A percentile compares a stretch with the other conserved stretches of the same genome.
phyloP scores from a whole-genome alignment of 2,329 filamentous ascomycete species.

The Diaporthe vexans region DNA sequence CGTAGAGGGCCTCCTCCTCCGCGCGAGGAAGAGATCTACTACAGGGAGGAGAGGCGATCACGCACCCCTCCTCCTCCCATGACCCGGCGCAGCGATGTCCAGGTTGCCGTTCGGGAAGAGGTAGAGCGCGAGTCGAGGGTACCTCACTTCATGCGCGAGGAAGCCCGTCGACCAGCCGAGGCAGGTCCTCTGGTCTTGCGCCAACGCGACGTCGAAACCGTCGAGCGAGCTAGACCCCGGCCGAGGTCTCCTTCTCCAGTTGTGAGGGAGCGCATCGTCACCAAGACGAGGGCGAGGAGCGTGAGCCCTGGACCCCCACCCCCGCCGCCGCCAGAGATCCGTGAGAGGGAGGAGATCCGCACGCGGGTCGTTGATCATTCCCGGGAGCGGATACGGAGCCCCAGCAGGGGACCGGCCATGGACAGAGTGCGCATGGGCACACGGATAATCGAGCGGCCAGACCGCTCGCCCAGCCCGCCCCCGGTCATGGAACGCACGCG shows the following conservation, averaged over 20 bases:
- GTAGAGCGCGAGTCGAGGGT: conserved; percentile 59
- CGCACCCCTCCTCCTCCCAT: conserved; percentile 37
- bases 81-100: conserved; percentile 48
- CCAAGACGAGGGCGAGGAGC: conserved; percentile 57
- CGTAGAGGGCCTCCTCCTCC: conserved; percentile 35
- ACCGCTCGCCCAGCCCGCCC: conserved; percentile 56
- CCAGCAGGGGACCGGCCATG: conserved; percentile 40
- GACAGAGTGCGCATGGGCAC: conserved; percentile 47
- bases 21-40: conserved; percentile 40
- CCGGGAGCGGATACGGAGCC: conserved; percentile 50
- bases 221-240: conserved; percentile 62
- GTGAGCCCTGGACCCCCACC: conserved; percentile 51
- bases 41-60: conserved; percentile 38
- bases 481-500: conserved; percentile 52
- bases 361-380: conserved; percentile 49
- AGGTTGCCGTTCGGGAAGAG: conserved; percentile 59
- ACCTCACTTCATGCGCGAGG: conserved; percentile 66
- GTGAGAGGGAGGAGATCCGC: conserved; percentile 50
- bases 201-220: conserved; percentile 67
- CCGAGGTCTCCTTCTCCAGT: conserved; percentile 59
- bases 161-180: conserved; percentile 59
- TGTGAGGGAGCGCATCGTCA: conserved; percentile 58
- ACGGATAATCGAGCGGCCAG: conserved; percentile 55
- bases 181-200: conserved; percentile 68
- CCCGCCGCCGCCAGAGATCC: conserved; percentile 43